Base-by-base conservation (phyloP, 805 yeast species). In the Starmerella bacillaris region DNA sequence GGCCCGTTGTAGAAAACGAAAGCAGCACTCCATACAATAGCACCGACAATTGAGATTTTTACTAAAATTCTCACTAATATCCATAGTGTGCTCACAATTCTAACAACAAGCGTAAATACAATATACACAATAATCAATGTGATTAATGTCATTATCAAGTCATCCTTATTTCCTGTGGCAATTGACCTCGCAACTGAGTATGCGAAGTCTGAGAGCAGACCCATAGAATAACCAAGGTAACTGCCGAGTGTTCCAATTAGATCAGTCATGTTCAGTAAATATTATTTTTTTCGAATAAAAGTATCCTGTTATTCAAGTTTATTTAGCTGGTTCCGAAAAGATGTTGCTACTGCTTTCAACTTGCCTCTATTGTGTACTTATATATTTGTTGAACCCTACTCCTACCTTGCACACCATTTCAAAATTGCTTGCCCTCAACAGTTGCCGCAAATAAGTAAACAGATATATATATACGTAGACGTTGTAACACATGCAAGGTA, bases 51-150 rank as follows among this genome's bases (percentile, higher is more conserved):
- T 5, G 37, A 31, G 18, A 49, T 28, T 33, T 43, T 40, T 27
- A 51, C 31, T 7, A 40, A 20, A 11, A 37, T 30, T 36, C 41
- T 34, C 11, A 51, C 31, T 5, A 43, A 26, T n/a, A 43, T 37
- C 31, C 37, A 47, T 9, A 51, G 21, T 41, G 47, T 38, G 12
- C 51, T 31, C 27, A 46, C 32, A 18, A 51, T 36, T 32, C 49
- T 45, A 26, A 33, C 27, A 18, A 51, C 27, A 19, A 53, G 39
- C 15, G 41, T 37, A 29, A 51, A 41, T 15, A 49, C 41, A 5
- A 52, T 15, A 31, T 45, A 51, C 18, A 52, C 37, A 12, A 50
- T 37, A 3, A 44, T 22, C 14, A 51, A 37, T 27, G 44, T 37
- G 17, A 48, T 24, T n/a, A 45, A 24, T 7, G 51, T 31, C 19